Conservation (phyloP, 192 early-diverging fungal genomes). For the Backusella parvicylindrica region DNA sequence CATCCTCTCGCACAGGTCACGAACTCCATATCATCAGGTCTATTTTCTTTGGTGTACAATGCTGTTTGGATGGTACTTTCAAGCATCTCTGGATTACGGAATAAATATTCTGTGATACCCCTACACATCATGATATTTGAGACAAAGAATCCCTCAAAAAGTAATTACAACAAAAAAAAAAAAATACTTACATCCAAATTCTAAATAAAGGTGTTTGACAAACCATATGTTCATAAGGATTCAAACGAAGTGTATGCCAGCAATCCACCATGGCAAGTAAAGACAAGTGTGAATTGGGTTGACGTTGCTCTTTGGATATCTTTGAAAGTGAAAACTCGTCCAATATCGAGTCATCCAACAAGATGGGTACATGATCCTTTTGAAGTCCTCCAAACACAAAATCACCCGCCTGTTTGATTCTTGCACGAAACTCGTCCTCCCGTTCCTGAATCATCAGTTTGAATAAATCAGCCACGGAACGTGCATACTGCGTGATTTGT, state of each 20-base stretch:
- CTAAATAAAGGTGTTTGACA: constrained; percentile 96
- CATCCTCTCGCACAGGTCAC: constrained; percentile 89
- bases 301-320: constrained; percentile 65
- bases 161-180: no score
- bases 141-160: background rate
- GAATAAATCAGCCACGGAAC: constrained; percentile 87
- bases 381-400: constrained; percentile 81
- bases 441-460: constrained; percentile 92
- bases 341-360: constrained; percentile 77
- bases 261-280: constrained; percentile 92
- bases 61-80: constrained; percentile 86
- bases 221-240: constrained; percentile 92
- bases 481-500: constrained; percentile 87
- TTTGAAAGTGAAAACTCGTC: constrained; percentile 86
- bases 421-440: constrained; percentile 66
- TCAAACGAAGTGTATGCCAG: constrained; percentile 81
- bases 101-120: constrained; percentile 93
- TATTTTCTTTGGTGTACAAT: constrained; percentile 66
- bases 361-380: constrained; percentile 57
- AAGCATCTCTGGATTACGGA: constrained; percentile 77
- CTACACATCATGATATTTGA: constrained; percentile 26
- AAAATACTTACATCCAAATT: constrained; percentile 80
- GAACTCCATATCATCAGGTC: constrained; percentile 85
- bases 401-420: constrained; percentile 73
- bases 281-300: constrained; percentile 91